Base-by-base conservation (phyloP, 768 basidiomycete species). In the Albatrellus ellisii region DNA sequence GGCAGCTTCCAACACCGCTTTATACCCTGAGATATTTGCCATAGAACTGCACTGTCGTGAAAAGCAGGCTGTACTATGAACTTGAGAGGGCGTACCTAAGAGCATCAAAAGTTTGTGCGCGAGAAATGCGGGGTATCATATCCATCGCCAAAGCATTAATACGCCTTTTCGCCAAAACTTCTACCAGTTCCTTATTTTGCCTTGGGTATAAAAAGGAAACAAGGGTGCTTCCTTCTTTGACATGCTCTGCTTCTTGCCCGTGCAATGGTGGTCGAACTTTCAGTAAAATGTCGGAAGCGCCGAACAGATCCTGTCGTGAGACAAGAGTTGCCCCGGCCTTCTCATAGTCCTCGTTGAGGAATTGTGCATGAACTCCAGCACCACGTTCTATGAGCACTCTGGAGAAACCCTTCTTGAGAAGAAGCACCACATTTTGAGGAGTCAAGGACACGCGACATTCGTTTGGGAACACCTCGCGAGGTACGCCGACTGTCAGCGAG, bases 1-100 rank as follows among this genome's bases (percentile, higher is more conserved):
- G 20, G 86, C 84, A 24, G 88, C 88, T 59, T 91, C 88, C 55
- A 91, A 59, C 36, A 91, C 86, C 29, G 88, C 88, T 58, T 91
- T 88, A 59, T 91, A 91, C 10, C 88, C 88, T n/a, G 86, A 74
- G 31, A 88, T 90, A 55, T 90, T 91, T n/a, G 82, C 79, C 88
- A 91, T 91, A 20, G 86, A 89, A 53, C 88, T 88, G 26, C 14
- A 3, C 25, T 17, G 14, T n/a, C 9, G 8, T 12, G 15, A n/a
- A 14, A 20, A 22, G n/a, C 34, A 21, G 43, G 5, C 42, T 14
- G 32, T 15, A 3, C n/a, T 11, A 10, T 14, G 3, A 11, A 21
- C 11, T 25, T 24, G 18, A 22, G 28, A 12, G 24, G 26, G 15
- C 58, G 48, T 41, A 82, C 85, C 84, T 88, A 52, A 91, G 63